Evolutionary conservation across 805 yeast species (phyloP).

Genomic region (Yamadazyma nakazawae): DNA sequence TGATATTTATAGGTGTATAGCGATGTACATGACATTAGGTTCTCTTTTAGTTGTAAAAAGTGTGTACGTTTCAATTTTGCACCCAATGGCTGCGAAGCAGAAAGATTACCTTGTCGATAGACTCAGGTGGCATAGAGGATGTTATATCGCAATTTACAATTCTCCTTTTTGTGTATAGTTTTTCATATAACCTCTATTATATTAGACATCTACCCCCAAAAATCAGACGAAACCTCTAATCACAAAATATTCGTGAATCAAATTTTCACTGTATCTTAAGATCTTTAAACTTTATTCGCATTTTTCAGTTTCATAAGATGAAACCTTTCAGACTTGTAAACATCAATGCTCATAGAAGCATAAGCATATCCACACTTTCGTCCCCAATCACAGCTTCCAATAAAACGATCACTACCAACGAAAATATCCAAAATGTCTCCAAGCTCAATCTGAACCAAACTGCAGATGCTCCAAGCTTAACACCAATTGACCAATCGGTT

Average conservation of each 20-base stretch:
- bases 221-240: too few relatives aligned
- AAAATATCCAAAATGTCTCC: slow-evolving; percentile 14
- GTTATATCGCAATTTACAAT: too few relatives aligned
- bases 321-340: background rate
- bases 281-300: background rate
- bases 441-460: slow-evolving; percentile 12
- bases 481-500: slow-evolving; percentile 41
- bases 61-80: too few relatives aligned
- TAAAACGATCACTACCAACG: slow-evolving; percentile 8
- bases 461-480: slow-evolving; percentile 7
- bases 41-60: too few relatives aligned
- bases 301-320: background rate
- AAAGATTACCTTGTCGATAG: slow-evolving; percentile 5
- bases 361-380: slow-evolving; percentile 6
- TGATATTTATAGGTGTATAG: too few relatives aligned
- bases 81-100: too few relatives aligned
- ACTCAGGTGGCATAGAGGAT: too few relatives aligned
- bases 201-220: too few relatives aligned
- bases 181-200: too few relatives aligned
- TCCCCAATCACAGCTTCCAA: background rate
- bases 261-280: background rate
- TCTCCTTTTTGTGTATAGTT: too few relatives aligned
- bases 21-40: too few relatives aligned
- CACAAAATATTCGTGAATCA: background rate
- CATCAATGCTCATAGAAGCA: background rate